Base-by-base conservation (phyloP, 2,329 filamentous ascomycete genomes). In the Aquanectria penicillioides region DNA sequence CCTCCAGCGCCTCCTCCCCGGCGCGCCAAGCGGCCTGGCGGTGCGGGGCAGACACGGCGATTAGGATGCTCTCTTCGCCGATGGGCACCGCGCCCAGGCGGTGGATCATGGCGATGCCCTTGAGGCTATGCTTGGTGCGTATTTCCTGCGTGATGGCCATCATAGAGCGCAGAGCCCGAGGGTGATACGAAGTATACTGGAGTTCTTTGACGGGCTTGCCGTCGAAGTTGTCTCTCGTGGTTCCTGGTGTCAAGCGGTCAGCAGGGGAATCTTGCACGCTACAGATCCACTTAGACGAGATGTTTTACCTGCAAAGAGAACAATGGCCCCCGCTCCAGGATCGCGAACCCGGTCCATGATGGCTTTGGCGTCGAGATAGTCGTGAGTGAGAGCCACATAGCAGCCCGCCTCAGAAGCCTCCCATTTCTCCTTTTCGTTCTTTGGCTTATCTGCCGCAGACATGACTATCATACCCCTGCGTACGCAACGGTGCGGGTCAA, bases 11-110 rank as follows among this genome's bases (percentile, higher is more conserved):
- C 77, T 96, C 92, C 79, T 98, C 94, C 0, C 92, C 94, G 0
- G 91, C 94, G 68, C 81, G 79, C 94, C 94, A 99, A 5, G 92
- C 94, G 12, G 90, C 91, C 67, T 90, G 86, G 7, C 95, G 83
- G 78, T 98, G 95, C 29, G 91, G 87, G 23, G 92, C 85, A 37
- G 91, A 93, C 4, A 97, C 91, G 2, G 92, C 91, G 68, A 98
- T 93, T 53, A 96, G 79, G 61, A 99, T 94, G 73, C 92, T 97
- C 78, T 97, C 94, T 76, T 97, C 92, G n/a, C 89, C 90, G 53
- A 98, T 89, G 3, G 92, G 92, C 13, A 97, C 94, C 17, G 86
- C 83, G 0, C 95, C 95, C 4, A 98, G 82, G 4, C 94, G 86
- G 77, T 98, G 95, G 12, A 91, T 82, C 74, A 98, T 91, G 46